These are phyloP conservation scores for Mycena metata DNA, from an alignment of 768 basidiomycete genomes.

Conservation along the genomic window DNA sequence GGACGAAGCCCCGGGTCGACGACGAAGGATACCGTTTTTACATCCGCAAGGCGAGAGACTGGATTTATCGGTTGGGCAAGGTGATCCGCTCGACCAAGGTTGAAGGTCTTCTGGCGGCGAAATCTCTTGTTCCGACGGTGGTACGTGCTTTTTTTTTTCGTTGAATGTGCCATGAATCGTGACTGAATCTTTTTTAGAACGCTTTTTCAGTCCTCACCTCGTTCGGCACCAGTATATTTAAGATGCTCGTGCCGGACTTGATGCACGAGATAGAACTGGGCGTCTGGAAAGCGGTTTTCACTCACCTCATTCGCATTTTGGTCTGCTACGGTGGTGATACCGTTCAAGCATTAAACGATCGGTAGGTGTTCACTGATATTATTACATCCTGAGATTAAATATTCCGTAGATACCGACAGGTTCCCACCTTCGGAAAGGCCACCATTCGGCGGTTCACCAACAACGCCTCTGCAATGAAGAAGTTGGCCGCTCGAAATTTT, in stretches of 20 bases:
- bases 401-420: constrained; percentile 37
- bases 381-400: background rate
- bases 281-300: constrained; percentile 49
- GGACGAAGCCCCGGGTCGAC: background rate
- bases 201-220: constrained; percentile 42
- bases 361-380: constrained; percentile 35
- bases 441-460: constrained; percentile 48
- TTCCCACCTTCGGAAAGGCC: constrained; percentile 43
- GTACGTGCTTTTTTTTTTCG: background rate
- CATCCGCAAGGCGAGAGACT: background rate
- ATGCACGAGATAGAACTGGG: constrained; percentile 56
- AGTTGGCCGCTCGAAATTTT: constrained; percentile 51
- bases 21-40: background rate
- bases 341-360: constrained; percentile 39
- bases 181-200: constrained; percentile 39
- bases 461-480: constrained; percentile 49
- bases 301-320: constrained; percentile 49
- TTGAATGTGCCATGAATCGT: background rate
- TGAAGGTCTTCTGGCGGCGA: constrained; percentile 23
- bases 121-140: constrained; percentile 32
- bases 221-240: constrained; percentile 42
- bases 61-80: background rate
- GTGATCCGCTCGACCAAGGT: constrained; percentile 9
- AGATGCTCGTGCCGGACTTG: constrained; percentile 47
- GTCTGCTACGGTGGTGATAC: constrained; percentile 31